Evolutionary conservation across 352 stramenopile species (phyloP).

Genomic region (Pythium phragmitis): DNA sequence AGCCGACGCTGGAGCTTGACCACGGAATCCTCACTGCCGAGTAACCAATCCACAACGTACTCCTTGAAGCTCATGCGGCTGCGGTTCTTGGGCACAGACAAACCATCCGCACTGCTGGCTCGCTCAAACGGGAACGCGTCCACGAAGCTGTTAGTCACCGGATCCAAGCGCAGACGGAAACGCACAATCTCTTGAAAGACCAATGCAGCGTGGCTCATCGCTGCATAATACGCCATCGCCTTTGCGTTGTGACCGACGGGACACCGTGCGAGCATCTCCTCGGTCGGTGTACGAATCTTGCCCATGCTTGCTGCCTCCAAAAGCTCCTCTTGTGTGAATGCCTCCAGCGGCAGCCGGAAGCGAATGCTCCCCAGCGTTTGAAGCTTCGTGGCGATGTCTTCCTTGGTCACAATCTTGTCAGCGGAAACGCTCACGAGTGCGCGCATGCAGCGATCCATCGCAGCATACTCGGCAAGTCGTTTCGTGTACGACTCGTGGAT

Average conservation of each 20-base stretch:
- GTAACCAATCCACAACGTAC: slow-evolving; percentile 57
- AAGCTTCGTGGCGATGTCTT: slow-evolving; percentile 60
- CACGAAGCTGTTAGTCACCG: slow-evolving; percentile 32
- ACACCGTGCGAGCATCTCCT: slow-evolving; percentile 47
- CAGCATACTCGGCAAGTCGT: slow-evolving; percentile 56
- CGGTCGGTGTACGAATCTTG: slow-evolving; percentile 51
- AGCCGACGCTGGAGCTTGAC: slow-evolving; percentile 46
- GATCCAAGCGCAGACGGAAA: slow-evolving; percentile 53
- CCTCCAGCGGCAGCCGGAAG: slow-evolving; percentile 52
- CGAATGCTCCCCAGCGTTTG: slow-evolving; percentile 31
- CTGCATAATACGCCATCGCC: slow-evolving; percentile 69
- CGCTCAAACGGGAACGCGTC: slow-evolving; percentile 49
- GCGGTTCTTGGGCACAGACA: slow-evolving; percentile 49
- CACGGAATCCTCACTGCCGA: slow-evolving; percentile 50
- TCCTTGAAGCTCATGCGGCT: slow-evolving; percentile 43
- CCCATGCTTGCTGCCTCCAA: slow-evolving; percentile 36
- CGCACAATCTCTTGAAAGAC: slow-evolving; percentile 59
- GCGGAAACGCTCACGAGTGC: slow-evolving; percentile 40
- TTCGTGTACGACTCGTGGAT: slow-evolving; percentile 71
- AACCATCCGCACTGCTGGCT: slow-evolving; percentile 35
- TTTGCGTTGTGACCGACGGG: slow-evolving; percentile 48
- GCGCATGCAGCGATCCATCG: slow-evolving; percentile 63
- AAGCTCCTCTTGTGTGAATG: slow-evolving; percentile 69
- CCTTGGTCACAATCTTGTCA: slow-evolving; percentile 64
- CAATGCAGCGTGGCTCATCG: slow-evolving; percentile 53